Base-by-base conservation (phyloP, 1,284 basidiomycete genomes). In the Cryptococcus sp. region DNA sequence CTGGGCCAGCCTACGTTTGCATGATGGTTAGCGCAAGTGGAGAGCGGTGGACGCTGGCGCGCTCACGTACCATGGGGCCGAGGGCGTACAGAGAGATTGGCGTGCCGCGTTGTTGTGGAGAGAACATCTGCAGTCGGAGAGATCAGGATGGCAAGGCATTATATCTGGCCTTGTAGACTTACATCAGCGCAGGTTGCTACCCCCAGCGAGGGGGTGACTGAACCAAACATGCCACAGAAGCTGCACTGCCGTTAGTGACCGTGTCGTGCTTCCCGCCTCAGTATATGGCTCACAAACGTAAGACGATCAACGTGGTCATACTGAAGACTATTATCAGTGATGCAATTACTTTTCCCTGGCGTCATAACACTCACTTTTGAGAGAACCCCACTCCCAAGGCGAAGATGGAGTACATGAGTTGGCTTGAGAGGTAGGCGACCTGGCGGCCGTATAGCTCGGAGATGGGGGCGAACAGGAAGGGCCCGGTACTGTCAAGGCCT, bases 391-490 rank as follows among this genome's bases (percentile, higher is more conserved):
- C 65, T 3, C 67, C 75, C 38, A 78, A 43, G 46, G 71, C 71
- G 59, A 77, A 77, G 12, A 72, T 37, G 37, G 76, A 62, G 52
- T 73, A 78, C 13, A 69, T 53, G 0, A 58, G 23, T 48, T 71
- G 67, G 38, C 60, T 64, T 21, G 57, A 58, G 9, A 68, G 56
- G 56, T 80, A 80, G 0, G 79, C 77, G 0, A 69, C 62, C 53
- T 78, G 77, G 0, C 79, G 59, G 4, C 79, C 79, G 36, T 76
- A 78, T 16, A 80, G 71, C 66, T 80, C 79, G 4, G 70, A 71
- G 11, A 79, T 72, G 0, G 79, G 79, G 0, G 79, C 77, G 49
- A 80, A 77, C 9, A 80, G 39, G 63, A 80, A 80, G 0, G 79
- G 79, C 0, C 79, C 79, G 8, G 60, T 53, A 11, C 72, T 72